Base-by-base conservation (phyloP, 495 filamentous ascomycete genomes). In the Neurospora tetraspora region DNA sequence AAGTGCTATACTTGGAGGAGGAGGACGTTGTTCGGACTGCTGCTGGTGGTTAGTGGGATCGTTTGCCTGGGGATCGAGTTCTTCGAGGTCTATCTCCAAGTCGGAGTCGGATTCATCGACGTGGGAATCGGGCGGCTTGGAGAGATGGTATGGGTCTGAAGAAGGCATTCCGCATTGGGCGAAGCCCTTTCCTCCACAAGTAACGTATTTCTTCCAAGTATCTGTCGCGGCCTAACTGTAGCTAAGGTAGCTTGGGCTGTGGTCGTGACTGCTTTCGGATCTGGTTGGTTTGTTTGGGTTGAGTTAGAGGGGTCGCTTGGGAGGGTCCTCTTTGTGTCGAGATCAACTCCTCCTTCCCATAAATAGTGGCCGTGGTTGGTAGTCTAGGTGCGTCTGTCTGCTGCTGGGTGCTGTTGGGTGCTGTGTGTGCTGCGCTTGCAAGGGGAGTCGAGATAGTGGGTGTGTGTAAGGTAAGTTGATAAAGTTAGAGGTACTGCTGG, bases 21-120 rank as follows among this genome's bases (percentile, higher is more conserved):
- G 83, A 39, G 85, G 83, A 82, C 74, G 82, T 80, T 83, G 82
- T 75, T 81, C 82, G 76, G 74, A 72, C 73, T 34, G 31, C 0
- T 34, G 31, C 31, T 83, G 84, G 11, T 68, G n/a, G 18, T 69
- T 14, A 1, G 39, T 27, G 40, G 47, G 5, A 1, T 47, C 72
- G 40, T 81, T 74, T 23, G 85, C 80, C 34, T 80, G 80, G 18
- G 90, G 91, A 75, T 92, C 91, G 43, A 94, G 87, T 85, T 94
- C 92, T 76, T 93, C 79, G 68, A 85, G 86, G 73, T 94, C 90
- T 69, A 93, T 83, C 73, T 94, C 91, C 71, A 92, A 85, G 76
- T 93, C 92, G 70, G 88, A 89, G 73, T 91, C 87, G 69, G 87
- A 88, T 70, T 87, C 85, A 77, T 88, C 83, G 71, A 79, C 74